A percentile compares a stretch with the other conserved stretches of the same genome.
phyloP scores from a whole-genome alignment of 441 rosid species.

The Populus trichocarpa region DNA sequence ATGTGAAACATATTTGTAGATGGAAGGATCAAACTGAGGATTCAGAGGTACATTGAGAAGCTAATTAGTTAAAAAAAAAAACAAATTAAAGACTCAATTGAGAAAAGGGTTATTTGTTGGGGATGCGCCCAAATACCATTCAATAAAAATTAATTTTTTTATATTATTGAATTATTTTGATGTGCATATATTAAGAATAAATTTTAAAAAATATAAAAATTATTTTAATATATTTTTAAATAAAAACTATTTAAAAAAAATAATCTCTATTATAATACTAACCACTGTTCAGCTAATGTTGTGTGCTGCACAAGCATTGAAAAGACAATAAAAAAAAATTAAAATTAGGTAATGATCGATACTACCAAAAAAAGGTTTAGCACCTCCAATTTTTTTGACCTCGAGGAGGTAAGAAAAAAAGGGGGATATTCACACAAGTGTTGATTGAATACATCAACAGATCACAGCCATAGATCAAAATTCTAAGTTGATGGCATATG shows the following conservation, averaged over 20 bases:
- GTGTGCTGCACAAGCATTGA: neutral
- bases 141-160: no score
- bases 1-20: neutral
- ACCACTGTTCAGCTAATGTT: no score
- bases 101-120: neutral
- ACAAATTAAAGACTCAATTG: neutral
- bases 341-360: neutral
- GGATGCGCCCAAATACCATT: no score
- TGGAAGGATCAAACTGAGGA: neutral
- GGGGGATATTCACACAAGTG: neutral
- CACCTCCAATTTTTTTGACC: neutral
- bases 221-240: no score
- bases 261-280: no score
- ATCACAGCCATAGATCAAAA: neutral
- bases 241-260: no score
- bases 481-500: neutral
- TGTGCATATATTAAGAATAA: no score
- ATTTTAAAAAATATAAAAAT: no score
- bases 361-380: neutral
- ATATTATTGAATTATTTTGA: no score
- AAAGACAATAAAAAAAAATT: neutral
- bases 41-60: neutral
- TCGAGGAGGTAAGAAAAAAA: neutral
- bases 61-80: neutral
- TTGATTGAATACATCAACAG: neutral